These are phyloP conservation scores for Juglanconis sp. DNA, from an alignment of 2,329 filamentous ascomycete genomes.

Conservation along the genomic window DNA sequence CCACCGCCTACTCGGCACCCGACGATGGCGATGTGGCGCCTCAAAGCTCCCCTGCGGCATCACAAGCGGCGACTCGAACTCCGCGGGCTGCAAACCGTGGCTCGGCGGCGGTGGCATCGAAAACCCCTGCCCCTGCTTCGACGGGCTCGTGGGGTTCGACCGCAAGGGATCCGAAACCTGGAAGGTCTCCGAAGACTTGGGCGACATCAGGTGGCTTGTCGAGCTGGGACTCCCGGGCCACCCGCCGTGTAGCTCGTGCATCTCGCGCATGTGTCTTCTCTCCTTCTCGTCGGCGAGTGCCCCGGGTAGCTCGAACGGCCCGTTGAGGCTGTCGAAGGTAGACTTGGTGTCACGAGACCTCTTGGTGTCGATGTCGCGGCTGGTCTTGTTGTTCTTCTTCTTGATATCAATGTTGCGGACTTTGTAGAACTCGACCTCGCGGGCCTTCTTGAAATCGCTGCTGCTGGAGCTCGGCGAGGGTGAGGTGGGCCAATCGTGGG, in stretches of 20 bases:
- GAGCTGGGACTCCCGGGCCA: slow-evolving; percentile 1
- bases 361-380: background rate
- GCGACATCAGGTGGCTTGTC: background rate
- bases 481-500: background rate
- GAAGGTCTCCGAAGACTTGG: background rate
- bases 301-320: slow-evolving; percentile 14
- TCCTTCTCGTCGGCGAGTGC: background rate
- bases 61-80: slow-evolving; percentile 10
- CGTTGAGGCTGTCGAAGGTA: slow-evolving; percentile 3
- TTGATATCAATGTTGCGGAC: background rate
- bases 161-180: background rate
- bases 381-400: background rate
- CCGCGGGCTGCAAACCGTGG: slow-evolving; percentile 11
- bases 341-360: slow-evolving; percentile 1
- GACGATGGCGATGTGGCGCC: background rate
- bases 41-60: background rate
- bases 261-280: background rate
- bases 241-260: slow-evolving; percentile 1
- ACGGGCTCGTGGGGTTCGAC: background rate
- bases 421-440: background rate
- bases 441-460: slow-evolving; percentile 2
- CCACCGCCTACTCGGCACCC: background rate
- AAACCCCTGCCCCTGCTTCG: background rate
- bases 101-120: slow-evolving; percentile 6
- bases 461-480: background rate